Evolutionary conservation across 2,329 filamentous ascomycete species (phyloP), one percentile per base, ranked within the genome.

Genomic region (Coniochaeta sp.): DNA sequence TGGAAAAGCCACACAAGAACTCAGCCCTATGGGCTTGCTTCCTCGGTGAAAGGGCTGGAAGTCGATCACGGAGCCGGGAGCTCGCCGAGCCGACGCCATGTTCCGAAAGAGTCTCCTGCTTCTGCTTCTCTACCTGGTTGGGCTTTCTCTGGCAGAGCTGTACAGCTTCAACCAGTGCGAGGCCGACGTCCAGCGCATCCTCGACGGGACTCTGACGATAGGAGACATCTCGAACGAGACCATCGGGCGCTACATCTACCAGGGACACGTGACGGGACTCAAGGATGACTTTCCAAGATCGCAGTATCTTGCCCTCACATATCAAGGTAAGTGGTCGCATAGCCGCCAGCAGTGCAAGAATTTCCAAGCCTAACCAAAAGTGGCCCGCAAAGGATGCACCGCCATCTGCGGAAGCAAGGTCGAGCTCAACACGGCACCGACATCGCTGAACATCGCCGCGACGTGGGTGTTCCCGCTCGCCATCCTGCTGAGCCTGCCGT

Each of bases 401-500:
- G 28, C 40, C 22, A 44, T 58, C 40, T 58, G 57, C 57, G 57
- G 57, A 7, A 44, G 19, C 28, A 19, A 52, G 14, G 30, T 58
- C 19, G 57, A 44, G 38, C 36, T 58, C 14, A 58, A 58, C 30
- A 40, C 36, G 17, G 57, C 57, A 17, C 57, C 57, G 12, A 58
- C 40, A 4, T 17, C 58, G 9, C 52, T 59, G 24, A 56, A 44
- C 50, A 59, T 59, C 24, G 50, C 52, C 12, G 34, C 58, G 14
- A 59, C 32, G 6, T 59, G 58, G 58, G 30, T 59, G n/a, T 55
- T 59, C 38, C 50, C 58, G 10, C 24, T 59, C 17, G 47, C 58
- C 32, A 55, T 59, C 36, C 58, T 59, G 2, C 47, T 55, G 3
- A 55, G 32, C 26, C 50, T 59, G 7, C 58, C 47, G 17, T 59